Base-by-base conservation (phyloP, 2,329 filamentous ascomycete species). In the Phialophora chinensis region DNA sequence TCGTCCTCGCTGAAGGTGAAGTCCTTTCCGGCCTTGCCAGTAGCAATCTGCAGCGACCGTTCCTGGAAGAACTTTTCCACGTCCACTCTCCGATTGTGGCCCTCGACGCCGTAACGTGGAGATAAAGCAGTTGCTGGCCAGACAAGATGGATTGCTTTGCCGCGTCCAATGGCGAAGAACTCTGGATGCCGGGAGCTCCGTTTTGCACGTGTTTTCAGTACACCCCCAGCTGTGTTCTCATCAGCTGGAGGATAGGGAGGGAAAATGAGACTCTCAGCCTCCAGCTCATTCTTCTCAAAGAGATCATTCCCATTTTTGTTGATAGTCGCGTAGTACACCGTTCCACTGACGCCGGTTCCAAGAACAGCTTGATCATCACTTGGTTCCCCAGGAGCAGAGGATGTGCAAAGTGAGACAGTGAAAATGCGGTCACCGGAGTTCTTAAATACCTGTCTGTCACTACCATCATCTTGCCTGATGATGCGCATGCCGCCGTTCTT, bases 1-100 rank as follows among this genome's bases (percentile, higher is more conserved):
- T 99, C 95, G 77, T 99, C 95, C 77, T 96, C 93, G 78, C 94
- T 97, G 80, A 99, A 99, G 55, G 90, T 91, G 77, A 99, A 99
- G 78, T 99, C 95, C 79, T 99, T 99, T 70, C 93, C 95, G 71
- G 95, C 94, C 83, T 99, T 99, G 73, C 94, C 95, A 69, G 93
- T 98, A 73, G 94, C 92, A 79, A 99, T 97, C 80, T 93, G 96
- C 71, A 98, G 83, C 57, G 91, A 91, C 75, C 91, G 93, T 76
- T 97, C 90, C 75, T 90, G 89, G 71, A 95, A 87, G 70, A 96
- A 92, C 75, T 88, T 91, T 76, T 97, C 93, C 0, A 91, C 95
- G 76, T 97, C 91, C 68, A 97, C 92, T 47, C 83, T 82, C 56
- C 85, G 84, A 66, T 84, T 83, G 52, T 80, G 79, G 12, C 79